Evolutionary conservation across 2,329 filamentous ascomycete species (phyloP), one percentile per base, ranked within the genome.

Genomic region (Penicillium sp.): DNA sequence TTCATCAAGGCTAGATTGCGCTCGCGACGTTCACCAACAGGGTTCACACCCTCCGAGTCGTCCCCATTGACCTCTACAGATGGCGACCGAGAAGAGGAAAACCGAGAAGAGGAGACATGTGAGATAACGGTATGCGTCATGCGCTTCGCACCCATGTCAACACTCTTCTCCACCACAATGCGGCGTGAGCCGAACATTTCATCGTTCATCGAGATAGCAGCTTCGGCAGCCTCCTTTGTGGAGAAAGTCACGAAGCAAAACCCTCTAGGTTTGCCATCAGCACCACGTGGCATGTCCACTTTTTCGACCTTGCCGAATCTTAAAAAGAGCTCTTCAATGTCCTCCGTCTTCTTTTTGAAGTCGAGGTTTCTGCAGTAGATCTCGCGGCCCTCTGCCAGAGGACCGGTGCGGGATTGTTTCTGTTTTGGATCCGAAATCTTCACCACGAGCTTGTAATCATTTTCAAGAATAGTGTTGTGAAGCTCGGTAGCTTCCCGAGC

Each of bases 321-420:
- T 26, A 81, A 77, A 64, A 97, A 96, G 0, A 89, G 73, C 8
- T 86, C 82, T 55, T 83, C 80, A 31, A 97, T 66, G 33, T 96
- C 89, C 2, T 82, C 75, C 65, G 94, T 89, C 3, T 79, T 82
- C 1, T 83, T 79, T 26, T 79, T 79, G 54, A 78, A 79, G 58
- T 89, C 84, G 11, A 93, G 72, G 55, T 90, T 88, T 50, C 81
- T 87, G 48, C 97, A 80, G 65, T 92, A 90, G 9, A 97, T 75
- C 73, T 97, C 93, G 29, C 94, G 86, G 3, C 90, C 91, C 71
- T 97, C 93, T n/a, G 89, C 86, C 45, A 89, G 83, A 9, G 92
- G 87, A 19, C 92, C 92, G 54, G 88, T 84, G 19, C 94, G 89
- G 37, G 84, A 81, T 71, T 96, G 91, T 72, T 90, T 93, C 26